Conservation (phyloP, 345 rosid genomes). For the Zanthoxylum bungeanum region DNA sequence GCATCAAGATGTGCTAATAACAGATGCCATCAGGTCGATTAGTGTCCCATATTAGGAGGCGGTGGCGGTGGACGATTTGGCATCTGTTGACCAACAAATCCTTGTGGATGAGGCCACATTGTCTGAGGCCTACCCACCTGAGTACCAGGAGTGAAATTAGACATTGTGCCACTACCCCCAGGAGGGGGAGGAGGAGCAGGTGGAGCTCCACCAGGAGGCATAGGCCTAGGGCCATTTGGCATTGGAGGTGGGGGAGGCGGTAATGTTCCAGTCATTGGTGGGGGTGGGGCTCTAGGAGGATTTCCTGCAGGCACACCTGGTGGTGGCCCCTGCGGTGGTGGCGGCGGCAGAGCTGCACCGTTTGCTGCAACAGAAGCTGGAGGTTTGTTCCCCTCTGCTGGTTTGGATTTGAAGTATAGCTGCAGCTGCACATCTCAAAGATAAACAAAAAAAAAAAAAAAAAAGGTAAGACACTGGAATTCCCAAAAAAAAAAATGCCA, state of each 20-base stretch:
- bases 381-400: slow-evolving; percentile 75
- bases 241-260: slow-evolving; percentile 87
- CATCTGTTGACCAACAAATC: slow-evolving; percentile 55
- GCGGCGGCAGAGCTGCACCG: slow-evolving; percentile 63
- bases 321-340: slow-evolving; percentile 60
- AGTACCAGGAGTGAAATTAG: slow-evolving; percentile 57
- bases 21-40: neutral
- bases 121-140: slow-evolving; percentile 48
- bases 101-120: slow-evolving; percentile 47
- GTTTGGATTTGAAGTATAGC: slow-evolving; percentile 79
- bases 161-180: slow-evolving; percentile 61
- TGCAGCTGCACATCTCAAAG: slow-evolving; percentile 62
- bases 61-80: slow-evolving; percentile 29
- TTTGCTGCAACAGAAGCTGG: slow-evolving; percentile 59
- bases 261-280: slow-evolving; percentile 44
- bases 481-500: neutral
- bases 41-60: slow-evolving; percentile 20
- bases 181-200: slow-evolving; percentile 73
- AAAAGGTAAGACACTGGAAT: neutral
- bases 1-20: neutral
- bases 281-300: slow-evolving; percentile 48
- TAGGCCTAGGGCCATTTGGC: slow-evolving; percentile 65
- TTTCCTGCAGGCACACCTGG: slow-evolving; percentile 39
- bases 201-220: slow-evolving; percentile 69
- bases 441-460: neutral